Evolutionary conservation across 1,284 basidiomycete species (phyloP).

Genomic region (Pseudozyma thailandica): DNA sequence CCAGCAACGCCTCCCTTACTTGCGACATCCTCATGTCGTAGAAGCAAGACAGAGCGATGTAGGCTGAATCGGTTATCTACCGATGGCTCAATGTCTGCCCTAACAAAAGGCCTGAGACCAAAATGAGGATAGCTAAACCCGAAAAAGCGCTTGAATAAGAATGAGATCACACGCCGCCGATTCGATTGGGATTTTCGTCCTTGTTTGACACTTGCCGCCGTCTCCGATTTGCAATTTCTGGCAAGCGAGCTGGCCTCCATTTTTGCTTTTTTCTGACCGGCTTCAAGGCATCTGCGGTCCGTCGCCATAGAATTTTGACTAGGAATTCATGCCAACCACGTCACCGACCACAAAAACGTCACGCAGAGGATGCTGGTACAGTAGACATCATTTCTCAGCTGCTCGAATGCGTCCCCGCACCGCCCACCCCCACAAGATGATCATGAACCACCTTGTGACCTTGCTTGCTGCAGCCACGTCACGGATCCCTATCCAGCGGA

Average conservation of each 20-base stretch:
- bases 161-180: constrained; percentile 18
- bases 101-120: no score
- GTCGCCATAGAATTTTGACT: background rate
- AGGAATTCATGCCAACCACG: constrained; percentile 16
- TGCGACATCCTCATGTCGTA: no score
- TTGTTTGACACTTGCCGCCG: constrained; percentile 18
- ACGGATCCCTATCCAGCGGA: background rate
- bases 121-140: background rate
- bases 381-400: no score
- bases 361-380: no score
- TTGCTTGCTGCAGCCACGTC: constrained; percentile 1
- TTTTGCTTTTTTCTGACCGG: no score
- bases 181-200: constrained; percentile 5
- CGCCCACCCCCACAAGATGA: background rate
- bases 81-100: no score
- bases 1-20: no score
- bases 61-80: no score
- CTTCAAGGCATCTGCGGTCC: background rate
- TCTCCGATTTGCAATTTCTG: constrained; percentile 2
- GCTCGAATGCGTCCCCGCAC: no score
- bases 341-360: no score
- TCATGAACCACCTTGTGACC: constrained; percentile 4
- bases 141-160: background rate
- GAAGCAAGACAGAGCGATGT: no score
- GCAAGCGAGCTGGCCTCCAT: constrained; percentile 5